phyloP scores from a whole-genome alignment of 2,329 filamentous ascomycete species.

The Xylariales sp. region DNA sequence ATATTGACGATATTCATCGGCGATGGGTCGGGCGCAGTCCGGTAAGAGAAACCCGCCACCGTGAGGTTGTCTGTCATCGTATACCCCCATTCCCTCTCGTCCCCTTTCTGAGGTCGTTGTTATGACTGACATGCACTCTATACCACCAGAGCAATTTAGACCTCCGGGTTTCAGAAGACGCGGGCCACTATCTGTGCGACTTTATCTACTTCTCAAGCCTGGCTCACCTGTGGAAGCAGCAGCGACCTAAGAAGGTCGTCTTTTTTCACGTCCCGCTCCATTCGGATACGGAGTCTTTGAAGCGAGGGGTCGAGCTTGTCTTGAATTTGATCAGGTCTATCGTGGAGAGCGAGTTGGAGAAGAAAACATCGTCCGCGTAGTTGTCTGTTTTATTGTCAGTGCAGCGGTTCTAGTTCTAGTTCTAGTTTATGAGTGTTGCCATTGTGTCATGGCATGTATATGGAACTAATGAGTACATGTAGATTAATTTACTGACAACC shows the following conservation, averaged over 20 bases:
- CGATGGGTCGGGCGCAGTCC: slow-evolving; percentile 65
- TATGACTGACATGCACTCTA: slow-evolving; percentile 32
- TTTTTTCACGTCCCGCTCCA: slow-evolving; percentile 80
- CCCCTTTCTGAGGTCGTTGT: neutral
- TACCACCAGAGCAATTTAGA: slow-evolving; percentile 50
- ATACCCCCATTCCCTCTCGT: neutral
- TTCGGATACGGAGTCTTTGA: slow-evolving; percentile 60
- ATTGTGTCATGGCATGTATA: neutral
- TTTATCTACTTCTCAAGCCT: slow-evolving; percentile 81
- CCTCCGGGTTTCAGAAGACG: slow-evolving; percentile 73
- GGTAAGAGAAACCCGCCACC: slow-evolving; percentile 53
- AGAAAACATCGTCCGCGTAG: slow-evolving; percentile 10
- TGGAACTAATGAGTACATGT: neutral
- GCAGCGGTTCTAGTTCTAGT: neutral
- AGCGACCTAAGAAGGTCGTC: slow-evolving; percentile 63
- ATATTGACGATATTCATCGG: slow-evolving; percentile 66
- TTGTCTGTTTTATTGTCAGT: neutral
- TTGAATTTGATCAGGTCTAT: slow-evolving; percentile 68
- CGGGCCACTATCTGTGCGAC: slow-evolving; percentile 80
- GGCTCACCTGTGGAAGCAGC: slow-evolving; percentile 63
- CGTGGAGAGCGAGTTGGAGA: slow-evolving; percentile 55
- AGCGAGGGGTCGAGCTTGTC: slow-evolving; percentile 62
- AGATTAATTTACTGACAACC: too few species aligned
- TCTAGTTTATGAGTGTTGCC: neutral
- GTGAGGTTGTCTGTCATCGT: neutral